Conservation (phyloP, 345 rosid genomes). For the Eucalyptus lansdowneana region DNA sequence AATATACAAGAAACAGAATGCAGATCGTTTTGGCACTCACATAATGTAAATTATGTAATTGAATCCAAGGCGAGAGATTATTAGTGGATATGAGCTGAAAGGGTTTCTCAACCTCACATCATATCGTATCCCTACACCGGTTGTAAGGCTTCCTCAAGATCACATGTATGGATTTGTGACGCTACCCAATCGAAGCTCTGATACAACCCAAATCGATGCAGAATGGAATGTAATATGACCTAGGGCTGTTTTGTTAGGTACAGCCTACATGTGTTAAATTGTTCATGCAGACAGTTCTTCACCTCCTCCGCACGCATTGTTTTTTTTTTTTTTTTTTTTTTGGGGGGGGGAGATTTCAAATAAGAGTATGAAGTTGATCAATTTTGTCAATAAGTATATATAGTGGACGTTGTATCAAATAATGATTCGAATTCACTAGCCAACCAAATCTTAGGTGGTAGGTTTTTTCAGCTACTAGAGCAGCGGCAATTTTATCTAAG, state of each 20-base stretch:
- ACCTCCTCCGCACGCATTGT: not conserved
- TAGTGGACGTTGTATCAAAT: not conserved
- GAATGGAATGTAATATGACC: not conserved
- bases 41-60: not conserved
- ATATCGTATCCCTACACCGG: not conserved
- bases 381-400: too few relatives aligned
- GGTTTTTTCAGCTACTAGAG: not conserved
- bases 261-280: not conserved
- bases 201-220: not conserved
- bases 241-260: not conserved
- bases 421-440: not conserved
- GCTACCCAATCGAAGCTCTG: not conserved
- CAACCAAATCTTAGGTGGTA: not conserved
- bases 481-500: not conserved
- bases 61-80: not conserved
- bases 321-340: too few relatives aligned
- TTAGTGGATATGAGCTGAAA: not conserved
- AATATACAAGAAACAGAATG: not conserved
- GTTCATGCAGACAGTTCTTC: not conserved
- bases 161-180: not conserved
- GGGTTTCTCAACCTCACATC: not conserved
- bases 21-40: not conserved
- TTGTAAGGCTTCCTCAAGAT: not conserved
- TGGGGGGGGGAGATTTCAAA: too few relatives aligned
- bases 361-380: not conserved